phyloP scores from a whole-genome alignment of 2,329 filamentous ascomycete species.

The Fusarium verticillioides region DNA sequence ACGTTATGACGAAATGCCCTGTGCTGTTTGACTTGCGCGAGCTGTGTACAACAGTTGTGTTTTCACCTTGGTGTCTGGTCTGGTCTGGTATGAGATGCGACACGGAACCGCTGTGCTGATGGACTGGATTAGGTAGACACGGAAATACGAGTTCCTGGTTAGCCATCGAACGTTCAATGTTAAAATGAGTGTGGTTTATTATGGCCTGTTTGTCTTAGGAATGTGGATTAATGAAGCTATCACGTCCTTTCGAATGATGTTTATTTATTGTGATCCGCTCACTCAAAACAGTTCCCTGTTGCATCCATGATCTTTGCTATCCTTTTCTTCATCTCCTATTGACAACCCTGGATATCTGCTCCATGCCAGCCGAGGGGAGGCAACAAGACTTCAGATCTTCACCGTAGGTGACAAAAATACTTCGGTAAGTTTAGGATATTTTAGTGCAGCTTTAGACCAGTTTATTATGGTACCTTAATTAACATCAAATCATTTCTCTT shows the following conservation, averaged over 20 bases:
- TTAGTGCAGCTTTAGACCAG: background rate
- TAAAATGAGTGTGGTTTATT: conserved; percentile 8
- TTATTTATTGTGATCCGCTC: background rate
- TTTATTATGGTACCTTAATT: background rate
- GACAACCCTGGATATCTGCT: background rate
- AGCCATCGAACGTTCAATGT: conserved; percentile 18
- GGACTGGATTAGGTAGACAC: conserved; percentile 46
- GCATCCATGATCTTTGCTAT: background rate
- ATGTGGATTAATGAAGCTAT: conserved; percentile 16
- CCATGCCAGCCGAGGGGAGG: background rate
- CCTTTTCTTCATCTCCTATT: background rate
- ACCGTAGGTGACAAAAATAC: background rate
- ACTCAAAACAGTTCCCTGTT: background rate
- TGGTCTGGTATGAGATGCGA: conserved; percentile 33
- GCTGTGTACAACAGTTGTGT: conserved; percentile 44
- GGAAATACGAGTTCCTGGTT: conserved; percentile 43
- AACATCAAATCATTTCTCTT: background rate
- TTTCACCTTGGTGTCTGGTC: conserved; percentile 37
- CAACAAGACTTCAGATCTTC: background rate
- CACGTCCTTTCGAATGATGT: conserved; percentile 3
- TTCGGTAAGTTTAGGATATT: background rate
- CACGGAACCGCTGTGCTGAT: conserved; percentile 43
- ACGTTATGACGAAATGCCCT: conserved; percentile 23
- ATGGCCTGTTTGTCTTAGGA: conserved; percentile 9
- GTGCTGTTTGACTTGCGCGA: conserved; percentile 35